Evolutionary conservation across 768 basidiomycete genomes (phyloP).

Genomic region (Serendipita indica): DNA sequence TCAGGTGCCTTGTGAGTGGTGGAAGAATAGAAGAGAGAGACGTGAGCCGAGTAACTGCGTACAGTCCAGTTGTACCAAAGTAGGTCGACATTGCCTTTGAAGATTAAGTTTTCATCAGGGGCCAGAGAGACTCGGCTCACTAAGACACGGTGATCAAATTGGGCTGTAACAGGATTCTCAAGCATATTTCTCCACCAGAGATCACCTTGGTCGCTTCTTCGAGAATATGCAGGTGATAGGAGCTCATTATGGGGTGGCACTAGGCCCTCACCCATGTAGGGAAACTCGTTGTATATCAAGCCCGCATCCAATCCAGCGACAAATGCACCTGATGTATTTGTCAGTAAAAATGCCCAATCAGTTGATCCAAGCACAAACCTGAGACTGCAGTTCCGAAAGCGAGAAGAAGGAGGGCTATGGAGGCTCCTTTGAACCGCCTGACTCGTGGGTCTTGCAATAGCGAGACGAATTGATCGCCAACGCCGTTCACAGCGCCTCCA

Average conservation of each 20-base stretch:
- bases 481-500: constrained; percentile 43
- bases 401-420: constrained; percentile 52
- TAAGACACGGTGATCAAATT: constrained; percentile 89
- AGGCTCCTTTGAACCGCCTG: constrained; percentile 40
- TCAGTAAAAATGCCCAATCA: constrained; percentile 1
- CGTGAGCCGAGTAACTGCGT: constrained; percentile 38
- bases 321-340: constrained; percentile 59
- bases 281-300: constrained; percentile 95
- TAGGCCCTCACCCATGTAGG: constrained; percentile 81
- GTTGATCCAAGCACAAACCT: constrained; percentile 33
- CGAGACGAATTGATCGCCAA: constrained; percentile 24
- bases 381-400: constrained; percentile 88
- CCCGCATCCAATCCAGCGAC: constrained; percentile 97
- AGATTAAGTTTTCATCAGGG: constrained; percentile 5
- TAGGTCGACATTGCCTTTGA: constrained; percentile 76
- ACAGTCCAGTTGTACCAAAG: constrained; percentile 47
- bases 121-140: constrained; percentile 33
- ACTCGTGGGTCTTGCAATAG: constrained; percentile 43
- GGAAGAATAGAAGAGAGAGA: constrained; percentile 39
- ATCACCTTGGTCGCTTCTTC: constrained; percentile 51
- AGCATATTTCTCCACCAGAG: constrained; percentile 93
- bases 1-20: constrained; percentile 38
- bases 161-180: constrained; percentile 95
- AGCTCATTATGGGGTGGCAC: constrained; percentile 74
- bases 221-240: constrained; percentile 60